Evolutionary conservation across 75 land plant genomes (phyloP).

Genomic region (Adiantum capillusveneris): DNA sequence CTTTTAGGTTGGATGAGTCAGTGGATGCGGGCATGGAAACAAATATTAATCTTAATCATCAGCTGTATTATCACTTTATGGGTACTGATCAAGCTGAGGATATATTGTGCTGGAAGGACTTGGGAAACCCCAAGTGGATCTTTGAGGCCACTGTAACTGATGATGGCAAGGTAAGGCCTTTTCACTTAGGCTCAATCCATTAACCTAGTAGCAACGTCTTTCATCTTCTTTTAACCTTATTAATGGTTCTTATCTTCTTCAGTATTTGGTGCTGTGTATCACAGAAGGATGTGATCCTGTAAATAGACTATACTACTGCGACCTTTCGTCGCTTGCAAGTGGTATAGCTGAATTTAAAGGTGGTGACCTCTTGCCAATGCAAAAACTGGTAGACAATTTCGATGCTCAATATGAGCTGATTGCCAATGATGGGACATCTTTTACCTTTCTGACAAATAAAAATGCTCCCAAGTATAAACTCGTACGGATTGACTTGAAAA

Average conservation of each 20-base stretch:
- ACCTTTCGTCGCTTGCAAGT: conserved; percentile 44
- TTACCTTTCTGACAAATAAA: conserved; percentile 92
- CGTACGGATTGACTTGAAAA: conserved; percentile 56
- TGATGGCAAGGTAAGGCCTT: conserved; percentile 75
- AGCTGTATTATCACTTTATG: conserved; percentile 76
- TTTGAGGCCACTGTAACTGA: conserved; percentile 60
- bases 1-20: conserved; percentile 36
- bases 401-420: conserved; percentile 70
- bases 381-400: conserved; percentile 77
- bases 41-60: conserved; percentile 63
- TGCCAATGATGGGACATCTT: conserved; percentile 75
- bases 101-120: conserved; percentile 87
- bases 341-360: conserved; percentile 54
- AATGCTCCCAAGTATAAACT: conserved; percentile 85
- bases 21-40: conserved; percentile 94
- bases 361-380: conserved; percentile 60
- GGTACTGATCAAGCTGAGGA: conserved; percentile 97
- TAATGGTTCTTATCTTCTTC: conserved; percentile 4
- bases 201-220: not conserved
- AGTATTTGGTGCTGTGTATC: conserved; percentile 70
- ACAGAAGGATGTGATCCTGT: conserved; percentile 77
- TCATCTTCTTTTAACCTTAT: conserved; percentile 5
- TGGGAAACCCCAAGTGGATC: conserved; percentile 55
- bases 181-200: too few relatives aligned
- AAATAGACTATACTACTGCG: conserved; percentile 78